These are phyloP conservation scores for Yamadazyma sp. DNA, from an alignment of 1,139 yeast species.

Conservation along the genomic window DNA sequence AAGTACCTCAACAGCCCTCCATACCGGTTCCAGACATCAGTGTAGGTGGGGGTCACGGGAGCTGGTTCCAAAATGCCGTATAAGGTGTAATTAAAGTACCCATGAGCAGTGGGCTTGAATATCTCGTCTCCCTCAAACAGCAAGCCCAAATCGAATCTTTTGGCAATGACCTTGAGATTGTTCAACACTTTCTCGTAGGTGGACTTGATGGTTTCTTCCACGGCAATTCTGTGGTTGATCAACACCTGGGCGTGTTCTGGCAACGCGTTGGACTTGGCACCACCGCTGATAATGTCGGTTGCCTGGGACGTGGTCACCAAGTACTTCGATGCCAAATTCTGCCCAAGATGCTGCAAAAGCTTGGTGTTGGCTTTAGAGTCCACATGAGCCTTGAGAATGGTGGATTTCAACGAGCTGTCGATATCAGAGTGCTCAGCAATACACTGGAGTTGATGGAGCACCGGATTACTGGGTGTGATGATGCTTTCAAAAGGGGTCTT, in stretches of 20 bases:
- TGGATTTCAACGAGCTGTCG: slow-evolving; percentile 27
- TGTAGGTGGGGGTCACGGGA: slow-evolving; percentile 52
- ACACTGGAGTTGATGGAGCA: slow-evolving; percentile 41
- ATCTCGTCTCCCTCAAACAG: slow-evolving; percentile 33
- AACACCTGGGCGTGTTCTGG: slow-evolving; percentile 63
- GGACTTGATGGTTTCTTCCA: slow-evolving; percentile 45
- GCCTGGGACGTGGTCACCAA: slow-evolving; percentile 66
- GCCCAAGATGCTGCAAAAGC: slow-evolving; percentile 34
- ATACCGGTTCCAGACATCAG: slow-evolving; percentile 49
- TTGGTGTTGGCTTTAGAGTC: slow-evolving; percentile 40
- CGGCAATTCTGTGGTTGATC: slow-evolving; percentile 59
- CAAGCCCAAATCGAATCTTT: slow-evolving; percentile 46
- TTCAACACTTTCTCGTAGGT: slow-evolving; percentile 36
- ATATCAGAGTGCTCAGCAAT: slow-evolving; percentile 41
- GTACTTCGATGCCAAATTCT: slow-evolving; percentile 30
- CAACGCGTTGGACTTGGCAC: slow-evolving; percentile 68
- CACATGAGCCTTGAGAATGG: slow-evolving; percentile 41
- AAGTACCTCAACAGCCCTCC: slow-evolving; percentile 58
- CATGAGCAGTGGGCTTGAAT: slow-evolving; percentile 31
- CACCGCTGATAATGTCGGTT: slow-evolving; percentile 64
- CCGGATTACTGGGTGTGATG: slow-evolving; percentile 41
- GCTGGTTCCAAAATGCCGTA: slow-evolving; percentile 52
- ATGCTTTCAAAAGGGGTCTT: slow-evolving; percentile 33
- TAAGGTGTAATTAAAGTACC: slow-evolving; percentile 45
- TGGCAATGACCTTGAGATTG: slow-evolving; percentile 41